Conservation (phyloP, 2,329 filamentous ascomycete species). For the Stachybotrys echinatus region DNA sequence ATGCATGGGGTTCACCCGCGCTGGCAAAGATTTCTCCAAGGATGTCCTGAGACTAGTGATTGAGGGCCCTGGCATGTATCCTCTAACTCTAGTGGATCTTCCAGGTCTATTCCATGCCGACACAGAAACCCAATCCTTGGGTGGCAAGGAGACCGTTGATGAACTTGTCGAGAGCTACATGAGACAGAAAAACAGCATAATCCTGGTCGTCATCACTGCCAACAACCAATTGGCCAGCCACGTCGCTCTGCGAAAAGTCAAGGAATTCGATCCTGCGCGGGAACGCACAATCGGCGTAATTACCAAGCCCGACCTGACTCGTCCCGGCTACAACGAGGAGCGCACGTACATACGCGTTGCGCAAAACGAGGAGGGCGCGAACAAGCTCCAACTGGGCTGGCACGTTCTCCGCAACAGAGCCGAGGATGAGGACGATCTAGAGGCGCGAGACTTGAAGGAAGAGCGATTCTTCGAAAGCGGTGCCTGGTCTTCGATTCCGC, state of each 20-base stretch:
- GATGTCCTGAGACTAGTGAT: slow-evolving; percentile 43
- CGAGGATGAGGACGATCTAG: slow-evolving; percentile 21
- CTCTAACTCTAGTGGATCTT: slow-evolving; percentile 50
- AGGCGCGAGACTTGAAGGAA: slow-evolving; percentile 23
- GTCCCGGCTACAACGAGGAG: slow-evolving; percentile 31
- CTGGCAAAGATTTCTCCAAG: slow-evolving; percentile 30
- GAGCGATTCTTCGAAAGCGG: slow-evolving; percentile 22
- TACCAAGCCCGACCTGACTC: slow-evolving; percentile 46
- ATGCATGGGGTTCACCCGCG: slow-evolving; percentile 35
- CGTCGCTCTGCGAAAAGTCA: slow-evolving; percentile 38
- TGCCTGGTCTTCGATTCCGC: slow-evolving; percentile 19
- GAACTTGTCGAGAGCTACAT: slow-evolving; percentile 47
- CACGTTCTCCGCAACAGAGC: slow-evolving; percentile 46
- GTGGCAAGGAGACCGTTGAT: slow-evolving; percentile 25
- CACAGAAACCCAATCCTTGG: slow-evolving; percentile 23
- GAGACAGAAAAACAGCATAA: slow-evolving; percentile 50
- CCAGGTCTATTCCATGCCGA: slow-evolving; percentile 37
- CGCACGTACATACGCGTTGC: slow-evolving; percentile 26
- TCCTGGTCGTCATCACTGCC: slow-evolving; percentile 49
- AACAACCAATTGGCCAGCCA: slow-evolving; percentile 47
- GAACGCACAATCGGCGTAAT: slow-evolving; percentile 50
- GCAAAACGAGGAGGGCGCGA: slow-evolving; percentile 20
- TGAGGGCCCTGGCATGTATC: slow-evolving; percentile 33
- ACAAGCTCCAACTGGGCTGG: slow-evolving; percentile 40
- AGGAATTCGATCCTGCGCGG: slow-evolving; percentile 34